Percentiles rank a stretch among this genome's conserved stretches.
Conservation (phyloP, 208 protist species). For the Acanthamoeba sp. region DNA sequence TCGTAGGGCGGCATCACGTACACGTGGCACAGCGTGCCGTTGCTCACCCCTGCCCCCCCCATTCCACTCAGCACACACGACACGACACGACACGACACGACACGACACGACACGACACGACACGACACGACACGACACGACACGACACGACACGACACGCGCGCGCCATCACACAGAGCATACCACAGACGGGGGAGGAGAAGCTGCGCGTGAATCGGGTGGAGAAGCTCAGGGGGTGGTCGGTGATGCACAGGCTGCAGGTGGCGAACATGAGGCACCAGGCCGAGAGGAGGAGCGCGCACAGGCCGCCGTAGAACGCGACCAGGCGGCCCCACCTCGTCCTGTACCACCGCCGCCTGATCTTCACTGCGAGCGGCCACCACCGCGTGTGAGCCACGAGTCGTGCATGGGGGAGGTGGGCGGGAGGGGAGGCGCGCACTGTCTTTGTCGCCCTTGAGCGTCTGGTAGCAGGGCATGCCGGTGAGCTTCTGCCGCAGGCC, state of each 20-base stretch:
- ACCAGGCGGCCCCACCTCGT: background rate
- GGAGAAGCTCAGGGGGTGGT: background rate
- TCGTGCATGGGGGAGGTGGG: background rate
- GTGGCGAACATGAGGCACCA: background rate
- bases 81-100: background rate
- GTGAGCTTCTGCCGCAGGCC: slow-evolving; percentile 5
- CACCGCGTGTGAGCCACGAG: too few species aligned
- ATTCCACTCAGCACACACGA: background rate
- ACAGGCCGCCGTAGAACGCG: background rate
- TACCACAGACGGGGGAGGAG: background rate
- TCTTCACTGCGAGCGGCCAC: background rate
- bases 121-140: background rate
- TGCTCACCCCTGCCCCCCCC: slow-evolving; percentile 18
- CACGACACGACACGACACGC: background rate
- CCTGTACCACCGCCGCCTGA: background rate
- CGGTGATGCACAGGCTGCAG: background rate
- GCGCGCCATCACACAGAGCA: background rate
- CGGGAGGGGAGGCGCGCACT: background rate
- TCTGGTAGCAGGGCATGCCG: background rate
- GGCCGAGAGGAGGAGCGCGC: background rate
- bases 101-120: background rate
- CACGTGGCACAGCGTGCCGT: background rate
- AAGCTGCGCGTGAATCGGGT: slow-evolving; percentile 4
- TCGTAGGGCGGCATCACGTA: slow-evolving; percentile 37
- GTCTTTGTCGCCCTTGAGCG: background rate